Evolutionary conservation across 225 moss, liverwort and hornwort genomes (phyloP).

Genomic region (Pleurozium schreberi): DNA sequence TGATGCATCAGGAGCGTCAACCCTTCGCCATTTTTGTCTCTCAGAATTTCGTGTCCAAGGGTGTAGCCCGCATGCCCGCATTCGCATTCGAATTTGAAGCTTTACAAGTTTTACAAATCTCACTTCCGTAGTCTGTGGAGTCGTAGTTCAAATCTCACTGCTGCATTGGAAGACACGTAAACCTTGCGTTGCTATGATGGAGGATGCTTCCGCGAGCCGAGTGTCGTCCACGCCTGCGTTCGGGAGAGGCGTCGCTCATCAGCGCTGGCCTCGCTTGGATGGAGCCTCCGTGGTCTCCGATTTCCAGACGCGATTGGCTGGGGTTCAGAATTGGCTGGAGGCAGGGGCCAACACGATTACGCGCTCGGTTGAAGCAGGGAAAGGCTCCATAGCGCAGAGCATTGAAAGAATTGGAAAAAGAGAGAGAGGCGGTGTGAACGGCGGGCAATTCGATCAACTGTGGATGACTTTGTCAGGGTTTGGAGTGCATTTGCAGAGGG

Average conservation of each 20-base stretch:
- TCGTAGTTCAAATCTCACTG: too few species aligned
- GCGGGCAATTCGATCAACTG: conserved; percentile 5
- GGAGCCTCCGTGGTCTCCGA: not conserved
- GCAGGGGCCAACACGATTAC: conserved; percentile 8
- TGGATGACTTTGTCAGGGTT: conserved; percentile 32
- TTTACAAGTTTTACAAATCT: not conserved
- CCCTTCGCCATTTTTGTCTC: not conserved
- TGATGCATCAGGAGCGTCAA: not conserved
- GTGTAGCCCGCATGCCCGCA: not conserved
- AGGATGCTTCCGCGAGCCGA: conserved; percentile 14
- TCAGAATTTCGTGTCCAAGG: not conserved
- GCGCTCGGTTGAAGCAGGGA: conserved; percentile 13
- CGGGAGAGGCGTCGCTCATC: not conserved
- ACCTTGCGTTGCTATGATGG: not conserved
- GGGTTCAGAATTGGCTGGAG: conserved; percentile 24
- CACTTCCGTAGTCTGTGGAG: not conserved
- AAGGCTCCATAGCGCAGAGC: not conserved
- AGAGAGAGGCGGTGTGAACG: not conserved
- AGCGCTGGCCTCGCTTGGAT: conserved; percentile 2
- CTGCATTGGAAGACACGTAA: not conserved
- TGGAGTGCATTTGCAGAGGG: conserved; percentile 17
- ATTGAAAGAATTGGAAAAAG: not conserved
- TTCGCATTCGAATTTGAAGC: not conserved
- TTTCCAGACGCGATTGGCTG: conserved; percentile 17
- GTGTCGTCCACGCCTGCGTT: not conserved